Evolutionary conservation across 2,329 filamentous ascomycete species (phyloP), one percentile per base, ranked within the genome.

Genomic region (Curvularia hawaiiensis): DNA sequence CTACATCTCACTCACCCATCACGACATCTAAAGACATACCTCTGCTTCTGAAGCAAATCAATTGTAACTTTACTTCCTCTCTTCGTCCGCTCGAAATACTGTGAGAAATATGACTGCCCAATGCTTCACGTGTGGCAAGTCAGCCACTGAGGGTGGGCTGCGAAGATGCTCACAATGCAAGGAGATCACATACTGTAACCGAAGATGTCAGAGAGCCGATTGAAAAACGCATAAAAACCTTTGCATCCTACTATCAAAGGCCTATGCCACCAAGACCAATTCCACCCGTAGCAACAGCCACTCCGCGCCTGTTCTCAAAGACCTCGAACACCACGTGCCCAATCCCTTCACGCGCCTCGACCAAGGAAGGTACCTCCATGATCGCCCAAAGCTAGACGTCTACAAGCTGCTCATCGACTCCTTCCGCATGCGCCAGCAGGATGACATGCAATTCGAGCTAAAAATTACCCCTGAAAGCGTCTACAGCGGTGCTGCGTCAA

Each of bases 181-280:
- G 20, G 58, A 60, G 1, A 61, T 62, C 26, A 45, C 24, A n/a
- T 77, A 77, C 64, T 78, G 75, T 51, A 57, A 60, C 40, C 66
- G 63, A 46, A 67, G 70, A 16, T 77, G 73, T 54, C 73, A 77
- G 51, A 72, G 67, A 28, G 60, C 65, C 22, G 61, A 74, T 51
- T 75, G 67, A 68, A 73, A 73, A 49, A 46, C 22, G 2, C 73
- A 78, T 68, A 75, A 77, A 60, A 72, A 71, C 43, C 51, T 61
- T 14, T 75, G 73, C 53, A 22, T 52, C 20, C 33, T 28, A 14
- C 39, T 39, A 43, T 40, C 47, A n/a, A 41, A 54, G 14, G 40
- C 47, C 18, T 26, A 48, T 1, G 26, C 2, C 22, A 24, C 22
- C 22, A 24, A 24, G 22, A 4, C 26, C 41, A 44, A 44, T 28